Evolutionary conservation across 2,329 filamentous ascomycete genomes (phyloP), one percentile per base, ranked within the genome.

Genomic region (Cladorrhinum sp.): DNA sequence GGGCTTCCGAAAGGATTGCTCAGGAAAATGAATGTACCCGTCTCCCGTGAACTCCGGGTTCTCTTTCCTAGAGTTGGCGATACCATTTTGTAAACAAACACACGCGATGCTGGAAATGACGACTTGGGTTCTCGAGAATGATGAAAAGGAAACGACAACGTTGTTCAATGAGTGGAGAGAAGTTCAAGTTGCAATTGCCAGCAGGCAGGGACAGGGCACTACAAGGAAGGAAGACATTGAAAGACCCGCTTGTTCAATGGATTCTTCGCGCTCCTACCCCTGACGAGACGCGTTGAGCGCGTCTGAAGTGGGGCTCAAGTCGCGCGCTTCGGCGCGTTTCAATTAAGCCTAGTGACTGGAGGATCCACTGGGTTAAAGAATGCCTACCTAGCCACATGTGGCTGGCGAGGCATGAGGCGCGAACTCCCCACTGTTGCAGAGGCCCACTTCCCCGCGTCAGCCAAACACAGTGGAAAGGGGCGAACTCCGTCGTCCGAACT

Each of bases 41-140:
- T 41, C 25, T 59, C 59, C 50, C 51, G 54, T 24, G 67, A 66
- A 59, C 66, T 68, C 22, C 70, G 65, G 22, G 70, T 72, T 61
- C 71, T 72, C 70, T 73, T 73, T 62, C 71, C 71, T 12, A 73
- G 61, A 18, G 66, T 65, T 29, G 66, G 66, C 12, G 64, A 59
- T 20, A 65, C 65, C 70, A 72, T 72, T 58, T 18, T 62, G 50
- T 25, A 20, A 45, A 45, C 4, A 18, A 45, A 22, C 16, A 45
- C 16, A 45, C 41, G 41, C n/a, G 8, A 25, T 29, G 55, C 4
- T 36, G 56, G 36, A 9, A 63, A 51, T 60, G 64, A 58, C 58
- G 54, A 48, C 55, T 45, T 38, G 38, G 52, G 48, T n/a, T 7
- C 10, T 27, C 52, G 36, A 50, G 59, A 29, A 57, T 5, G 16